Percentiles rank a stretch among this genome's conserved stretches.
These are phyloP conservation scores for Cutaneotrichosporon sp. DNA, from an alignment of 1,284 basidiomycete species.

Conservation along the genomic window DNA sequence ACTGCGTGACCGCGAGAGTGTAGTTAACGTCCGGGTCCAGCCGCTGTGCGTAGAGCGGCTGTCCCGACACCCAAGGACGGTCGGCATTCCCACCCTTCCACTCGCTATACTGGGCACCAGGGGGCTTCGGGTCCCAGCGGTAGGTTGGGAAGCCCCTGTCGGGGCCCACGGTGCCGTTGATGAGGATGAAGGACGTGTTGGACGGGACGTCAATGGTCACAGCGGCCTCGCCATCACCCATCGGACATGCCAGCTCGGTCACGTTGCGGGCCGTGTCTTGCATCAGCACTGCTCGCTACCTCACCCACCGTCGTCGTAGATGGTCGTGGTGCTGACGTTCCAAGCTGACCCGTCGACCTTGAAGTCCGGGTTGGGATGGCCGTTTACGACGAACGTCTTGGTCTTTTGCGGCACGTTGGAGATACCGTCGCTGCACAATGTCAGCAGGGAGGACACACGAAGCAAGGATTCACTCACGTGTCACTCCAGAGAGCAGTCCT, in stretches of 20 bases:
- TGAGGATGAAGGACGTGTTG: neutral
- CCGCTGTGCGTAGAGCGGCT: neutral
- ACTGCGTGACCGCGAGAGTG: neutral
- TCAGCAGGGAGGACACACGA: neutral
- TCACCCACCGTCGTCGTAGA: neutral
- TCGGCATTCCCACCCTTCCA: neutral
- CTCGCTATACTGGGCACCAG: too few species aligned
- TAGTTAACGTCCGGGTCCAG: slow-evolving; percentile 1
- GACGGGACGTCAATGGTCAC: neutral
- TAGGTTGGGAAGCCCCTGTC: too few species aligned
- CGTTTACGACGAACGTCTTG: neutral
- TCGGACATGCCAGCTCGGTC: neutral
- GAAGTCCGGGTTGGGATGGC: neutral
- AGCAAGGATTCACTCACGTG: neutral
- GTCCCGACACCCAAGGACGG: neutral
- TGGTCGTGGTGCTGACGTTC: neutral
- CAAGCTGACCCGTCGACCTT: neutral
- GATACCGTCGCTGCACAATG: neutral
- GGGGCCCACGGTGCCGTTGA: slow-evolving; percentile 5
- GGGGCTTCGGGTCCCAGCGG: neutral
- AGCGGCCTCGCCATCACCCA: neutral
- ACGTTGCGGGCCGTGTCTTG: neutral
- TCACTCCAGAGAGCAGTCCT: neutral
- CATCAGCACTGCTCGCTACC: neutral
- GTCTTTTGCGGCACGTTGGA: neutral